Evolutionary conservation across 257 asterid species (phyloP).

Genomic region (Rhazya stricta): DNA sequence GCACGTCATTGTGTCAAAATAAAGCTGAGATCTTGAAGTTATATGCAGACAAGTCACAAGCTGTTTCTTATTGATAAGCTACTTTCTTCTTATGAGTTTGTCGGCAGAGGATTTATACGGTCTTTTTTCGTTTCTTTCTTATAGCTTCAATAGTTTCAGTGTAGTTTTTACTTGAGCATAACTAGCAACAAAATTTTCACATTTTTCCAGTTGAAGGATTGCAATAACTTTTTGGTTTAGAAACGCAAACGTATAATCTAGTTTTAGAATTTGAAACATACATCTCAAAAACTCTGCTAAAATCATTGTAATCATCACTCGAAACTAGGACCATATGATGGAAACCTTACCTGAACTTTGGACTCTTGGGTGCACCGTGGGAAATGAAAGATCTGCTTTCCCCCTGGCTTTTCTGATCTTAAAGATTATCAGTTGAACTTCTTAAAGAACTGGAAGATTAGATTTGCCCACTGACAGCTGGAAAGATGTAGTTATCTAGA

Average conservation of each 20-base stretch:
- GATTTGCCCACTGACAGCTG: conserved; percentile 8
- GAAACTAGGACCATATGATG: too few species aligned
- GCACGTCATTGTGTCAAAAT: not conserved
- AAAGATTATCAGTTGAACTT: not conserved
- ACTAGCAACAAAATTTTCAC: not conserved
- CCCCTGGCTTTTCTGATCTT: not conserved
- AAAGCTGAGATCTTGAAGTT: not conserved
- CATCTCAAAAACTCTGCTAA: too few species aligned
- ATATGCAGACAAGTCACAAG: not conserved
- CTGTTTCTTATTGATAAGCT: not conserved
- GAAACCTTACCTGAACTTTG: not conserved
- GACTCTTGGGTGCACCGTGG: not conserved
- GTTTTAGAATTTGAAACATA: too few species aligned
- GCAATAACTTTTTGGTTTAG: too few species aligned
- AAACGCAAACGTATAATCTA: too few species aligned
- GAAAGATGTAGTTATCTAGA: not conserved
- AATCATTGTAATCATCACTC: too few species aligned
- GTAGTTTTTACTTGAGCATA: not conserved
- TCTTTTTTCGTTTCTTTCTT: not conserved
- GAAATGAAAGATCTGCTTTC: not conserved
- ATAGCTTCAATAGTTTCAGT: not conserved
- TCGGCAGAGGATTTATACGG: not conserved
- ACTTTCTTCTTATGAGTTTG: not conserved
- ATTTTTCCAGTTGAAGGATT: too few species aligned
- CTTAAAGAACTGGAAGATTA: not conserved